These are phyloP conservation scores for Cercophora sp. DNA, from an alignment of 495 filamentous ascomycete genomes.

Conservation along the genomic window DNA sequence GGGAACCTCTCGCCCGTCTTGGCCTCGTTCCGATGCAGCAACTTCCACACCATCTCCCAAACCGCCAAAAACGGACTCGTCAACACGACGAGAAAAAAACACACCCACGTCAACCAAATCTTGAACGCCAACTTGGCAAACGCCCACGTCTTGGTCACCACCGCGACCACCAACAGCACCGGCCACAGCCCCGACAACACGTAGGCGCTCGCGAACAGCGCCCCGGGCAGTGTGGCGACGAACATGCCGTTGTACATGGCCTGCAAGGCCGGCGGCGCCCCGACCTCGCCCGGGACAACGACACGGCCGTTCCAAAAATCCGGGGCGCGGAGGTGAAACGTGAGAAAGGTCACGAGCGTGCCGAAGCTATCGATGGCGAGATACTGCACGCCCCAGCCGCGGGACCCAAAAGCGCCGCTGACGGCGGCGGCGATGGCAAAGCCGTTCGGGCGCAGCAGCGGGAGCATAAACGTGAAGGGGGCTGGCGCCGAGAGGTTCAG, in stretches of 20 bases:
- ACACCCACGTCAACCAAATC: background rate
- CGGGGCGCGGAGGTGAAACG: background rate
- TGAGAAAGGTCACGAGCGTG: background rate
- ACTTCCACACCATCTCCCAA: background rate
- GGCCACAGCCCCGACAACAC: background rate
- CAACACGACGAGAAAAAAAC: background rate
- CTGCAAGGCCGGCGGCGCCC: background rate
- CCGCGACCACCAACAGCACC: background rate
- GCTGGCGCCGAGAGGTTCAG: background rate
- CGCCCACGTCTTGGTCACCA: background rate
- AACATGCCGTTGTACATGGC: background rate
- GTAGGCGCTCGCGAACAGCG: background rate
- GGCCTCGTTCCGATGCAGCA: background rate
- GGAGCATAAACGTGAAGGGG: background rate
- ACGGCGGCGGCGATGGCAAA: background rate
- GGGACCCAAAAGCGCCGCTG: background rate
- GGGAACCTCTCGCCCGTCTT: background rate
- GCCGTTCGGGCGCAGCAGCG: background rate
- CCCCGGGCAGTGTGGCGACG: background rate
- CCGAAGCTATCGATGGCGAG: background rate
- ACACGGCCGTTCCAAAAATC: conserved; percentile 1
- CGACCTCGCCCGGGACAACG: background rate
- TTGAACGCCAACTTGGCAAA: background rate
- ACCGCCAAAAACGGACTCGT: background rate
- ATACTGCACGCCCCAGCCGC: background rate